Base-by-base conservation (phyloP, 257 asterid genomes). In the Thymus mandschuricus region DNA sequence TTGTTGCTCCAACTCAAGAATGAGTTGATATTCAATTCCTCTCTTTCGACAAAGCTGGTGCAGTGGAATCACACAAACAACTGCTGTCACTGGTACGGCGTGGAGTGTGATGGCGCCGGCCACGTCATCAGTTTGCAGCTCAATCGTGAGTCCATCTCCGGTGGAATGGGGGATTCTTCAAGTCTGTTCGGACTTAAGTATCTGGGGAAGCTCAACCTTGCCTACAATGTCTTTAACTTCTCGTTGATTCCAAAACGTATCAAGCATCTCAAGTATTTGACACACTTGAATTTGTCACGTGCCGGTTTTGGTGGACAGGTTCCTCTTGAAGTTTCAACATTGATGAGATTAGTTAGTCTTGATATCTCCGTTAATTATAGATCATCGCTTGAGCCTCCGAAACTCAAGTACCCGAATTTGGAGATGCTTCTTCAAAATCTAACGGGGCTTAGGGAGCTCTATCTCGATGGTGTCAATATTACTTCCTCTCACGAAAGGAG, bases 191-290 rank as follows among this genome's bases (percentile, higher is more conserved):
- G n/a, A 3, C 33, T 61, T 8, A 8, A n/a, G 8, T 3, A 38
- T 40, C 5, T 38, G 66, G 50, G 40, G 50, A 61, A 38, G 66
- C 66, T 61, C 1, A 61, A 61, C n/a, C 50, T n/a, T n/a, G n/a
- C n/a, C n/a, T n/a, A n/a, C n/a, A n/a, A n/a, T n/a, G n/a, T n/a
- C n/a, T n/a, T n/a, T n/a, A n/a, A n/a, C n/a, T n/a, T n/a, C n/a
- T n/a, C n/a, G n/a, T n/a, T 50, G 8, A n/a, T n/a, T n/a, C n/a
- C n/a, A n/a, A n/a, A n/a, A n/a, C n/a, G n/a, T n/a, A n/a, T n/a
- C n/a, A n/a, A n/a, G n/a, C n/a, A n/a, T n/a, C 21, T 21, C 0
- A 21, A 21, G n/a, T n/a, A n/a, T n/a, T n/a, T n/a, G n/a, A n/a
- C n/a, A n/a, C n/a, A n/a, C n/a, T n/a, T n/a, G n/a, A 44, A 44